phyloP scores from a whole-genome alignment of 306 rosid species.

The Quercus gilva region DNA sequence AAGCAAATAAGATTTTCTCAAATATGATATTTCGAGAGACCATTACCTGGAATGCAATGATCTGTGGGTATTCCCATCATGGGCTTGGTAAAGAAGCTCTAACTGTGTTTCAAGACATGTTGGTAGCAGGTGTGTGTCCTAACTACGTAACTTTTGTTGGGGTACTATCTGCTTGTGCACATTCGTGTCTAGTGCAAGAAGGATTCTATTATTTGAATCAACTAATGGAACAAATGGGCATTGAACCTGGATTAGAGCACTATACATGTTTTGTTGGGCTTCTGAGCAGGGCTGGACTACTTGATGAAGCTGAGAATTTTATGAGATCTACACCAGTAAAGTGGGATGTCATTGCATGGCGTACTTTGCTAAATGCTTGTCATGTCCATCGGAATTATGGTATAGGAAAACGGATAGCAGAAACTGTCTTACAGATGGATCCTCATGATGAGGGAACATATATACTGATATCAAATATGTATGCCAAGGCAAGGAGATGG shows the following conservation, averaged over 20 bases:
- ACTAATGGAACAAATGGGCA: slow-evolving; percentile 34
- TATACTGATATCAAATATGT: slow-evolving; percentile 37
- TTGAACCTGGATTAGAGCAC: slow-evolving; percentile 40
- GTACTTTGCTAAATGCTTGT: slow-evolving; percentile 39
- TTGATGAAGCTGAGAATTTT: slow-evolving; percentile 33
- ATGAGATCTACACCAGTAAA: slow-evolving; percentile 25
- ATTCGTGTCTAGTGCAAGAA: slow-evolving; percentile 47
- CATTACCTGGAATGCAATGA: slow-evolving; percentile 61
- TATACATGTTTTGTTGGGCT: slow-evolving; percentile 39
- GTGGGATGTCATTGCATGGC: slow-evolving; percentile 43
- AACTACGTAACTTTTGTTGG: slow-evolving; percentile 51
- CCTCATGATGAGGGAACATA: slow-evolving; percentile 40
- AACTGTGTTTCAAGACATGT: slow-evolving; percentile 49
- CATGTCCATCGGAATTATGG: slow-evolving; percentile 27
- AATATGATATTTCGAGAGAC: slow-evolving; percentile 36
- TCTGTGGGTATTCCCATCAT: slow-evolving; percentile 64
- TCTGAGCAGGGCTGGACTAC: slow-evolving; percentile 37
- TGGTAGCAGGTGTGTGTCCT: slow-evolving; percentile 43
- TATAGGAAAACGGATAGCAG: slow-evolving; percentile 31
- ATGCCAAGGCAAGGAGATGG: slow-evolving; percentile 42
- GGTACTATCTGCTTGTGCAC: slow-evolving; percentile 62
- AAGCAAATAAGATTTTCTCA: slow-evolving; percentile 47
- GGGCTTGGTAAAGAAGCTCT: slow-evolving; percentile 70
- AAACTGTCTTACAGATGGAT: slow-evolving; percentile 28
- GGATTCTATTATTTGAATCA: slow-evolving; percentile 53